Evolutionary conservation across 169 alveolate species (phyloP).

Genomic region (Plasmodium chabaudi): DNA sequence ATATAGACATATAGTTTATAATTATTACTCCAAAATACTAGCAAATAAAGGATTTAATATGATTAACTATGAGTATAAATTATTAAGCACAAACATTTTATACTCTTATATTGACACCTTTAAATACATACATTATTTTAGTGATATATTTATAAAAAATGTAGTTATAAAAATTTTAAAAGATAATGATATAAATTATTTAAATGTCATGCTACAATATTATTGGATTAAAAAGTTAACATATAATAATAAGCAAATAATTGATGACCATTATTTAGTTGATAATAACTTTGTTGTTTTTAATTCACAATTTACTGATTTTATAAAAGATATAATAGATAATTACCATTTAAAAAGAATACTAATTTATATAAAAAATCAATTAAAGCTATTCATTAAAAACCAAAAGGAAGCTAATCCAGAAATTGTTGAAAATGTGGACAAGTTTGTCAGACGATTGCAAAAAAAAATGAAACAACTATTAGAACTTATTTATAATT

Average conservation of each 20-base stretch:
- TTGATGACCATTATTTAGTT: constrained; percentile 24
- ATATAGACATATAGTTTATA: not conserved
- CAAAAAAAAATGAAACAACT: too few relatives aligned
- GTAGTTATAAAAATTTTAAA: constrained; percentile 54
- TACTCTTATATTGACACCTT: constrained; percentile 14
- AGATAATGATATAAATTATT: constrained; percentile 26
- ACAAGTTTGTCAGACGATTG: too few relatives aligned
- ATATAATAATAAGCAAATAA: constrained; percentile 16
- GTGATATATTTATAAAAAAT: constrained; percentile 54
- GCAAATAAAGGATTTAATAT: not conserved
- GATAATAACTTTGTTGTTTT: constrained; percentile 52
- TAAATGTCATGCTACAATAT: constrained; percentile 26
- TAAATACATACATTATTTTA: constrained; percentile 53
- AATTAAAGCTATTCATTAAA: not conserved
- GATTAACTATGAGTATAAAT: not conserved
- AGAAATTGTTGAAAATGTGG: not conserved
- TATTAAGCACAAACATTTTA: not conserved
- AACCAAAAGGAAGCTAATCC: not conserved
- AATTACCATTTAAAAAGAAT: not conserved
- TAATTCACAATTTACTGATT: constrained; percentile 24
- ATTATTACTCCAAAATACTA: not conserved
- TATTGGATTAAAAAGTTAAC: constrained; percentile 44
- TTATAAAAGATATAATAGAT: constrained; percentile 12
- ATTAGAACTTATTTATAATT: too few relatives aligned
- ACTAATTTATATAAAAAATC: not conserved